These are phyloP conservation scores for Trichosanthes cucumerina DNA, from an alignment of 306 rosid genomes.

Conservation along the genomic window DNA sequence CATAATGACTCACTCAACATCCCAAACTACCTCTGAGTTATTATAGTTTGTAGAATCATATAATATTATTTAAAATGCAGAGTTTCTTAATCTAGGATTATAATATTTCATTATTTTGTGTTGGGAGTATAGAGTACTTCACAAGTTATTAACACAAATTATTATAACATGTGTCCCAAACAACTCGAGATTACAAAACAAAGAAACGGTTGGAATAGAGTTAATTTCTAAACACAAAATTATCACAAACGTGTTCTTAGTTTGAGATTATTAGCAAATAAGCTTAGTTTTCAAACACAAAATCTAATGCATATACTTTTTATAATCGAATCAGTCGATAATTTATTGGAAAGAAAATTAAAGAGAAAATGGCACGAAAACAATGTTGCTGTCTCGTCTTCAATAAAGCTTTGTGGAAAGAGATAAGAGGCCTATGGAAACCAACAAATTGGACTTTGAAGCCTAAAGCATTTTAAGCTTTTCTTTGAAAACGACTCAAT, in stretches of 20 bases:
- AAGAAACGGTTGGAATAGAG: too few relatives aligned
- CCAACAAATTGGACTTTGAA: slow-evolving; percentile 10
- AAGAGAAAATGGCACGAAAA: not conserved
- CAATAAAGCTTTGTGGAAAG: slow-evolving; percentile 14
- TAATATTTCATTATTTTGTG: too few relatives aligned
- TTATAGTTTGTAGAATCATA: too few relatives aligned
- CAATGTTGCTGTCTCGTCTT: not conserved
- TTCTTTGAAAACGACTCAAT: slow-evolving; percentile 1
- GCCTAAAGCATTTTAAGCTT: slow-evolving; percentile 3
- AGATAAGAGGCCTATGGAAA: not conserved
- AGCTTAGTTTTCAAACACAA: not conserved
- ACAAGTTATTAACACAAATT: too few relatives aligned
- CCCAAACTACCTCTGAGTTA: too few relatives aligned
- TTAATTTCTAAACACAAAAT: too few relatives aligned
- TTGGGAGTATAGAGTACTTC: too few relatives aligned
- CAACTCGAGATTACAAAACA: not conserved
- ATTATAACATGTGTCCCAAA: too few relatives aligned
- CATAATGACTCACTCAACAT: too few relatives aligned
- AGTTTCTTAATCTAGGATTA: too few relatives aligned
- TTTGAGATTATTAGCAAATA: not conserved
- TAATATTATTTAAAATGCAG: too few relatives aligned
- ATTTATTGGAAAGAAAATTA: not conserved
- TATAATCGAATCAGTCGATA: not conserved
- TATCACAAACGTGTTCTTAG: not conserved
- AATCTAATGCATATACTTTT: not conserved